Conservation (phyloP, 2,329 filamentous ascomycete genomes). For the Talaromyces sp. region DNA sequence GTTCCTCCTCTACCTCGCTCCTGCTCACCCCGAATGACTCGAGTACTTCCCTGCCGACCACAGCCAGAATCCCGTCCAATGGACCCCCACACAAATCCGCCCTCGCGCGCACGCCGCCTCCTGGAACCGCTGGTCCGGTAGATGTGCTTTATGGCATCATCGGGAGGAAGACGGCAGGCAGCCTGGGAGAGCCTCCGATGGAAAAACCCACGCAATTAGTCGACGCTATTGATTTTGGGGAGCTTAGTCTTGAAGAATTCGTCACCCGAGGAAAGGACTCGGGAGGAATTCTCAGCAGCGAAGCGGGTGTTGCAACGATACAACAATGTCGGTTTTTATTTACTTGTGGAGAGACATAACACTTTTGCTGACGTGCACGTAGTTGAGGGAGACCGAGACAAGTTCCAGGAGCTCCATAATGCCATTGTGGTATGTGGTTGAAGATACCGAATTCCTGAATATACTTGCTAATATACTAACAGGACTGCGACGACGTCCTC, state of each 20-base stretch:
- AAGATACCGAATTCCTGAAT: background rate
- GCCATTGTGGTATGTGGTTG: conserved; percentile 59
- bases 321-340: conserved; percentile 62
- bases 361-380: conserved; percentile 14
- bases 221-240: conserved; percentile 72
- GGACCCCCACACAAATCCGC: conserved; percentile 63
- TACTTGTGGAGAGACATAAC: background rate
- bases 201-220: conserved; percentile 47
- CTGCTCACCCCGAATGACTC: conserved; percentile 69
- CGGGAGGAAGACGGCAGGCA: conserved; percentile 32
- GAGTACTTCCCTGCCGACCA: conserved; percentile 66
- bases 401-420: conserved; percentile 83
- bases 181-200: conserved; percentile 7
- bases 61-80: conserved; percentile 57
- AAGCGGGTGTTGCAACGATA: conserved; percentile 54
- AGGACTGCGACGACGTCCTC: conserved; percentile 86
- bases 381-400: conserved; percentile 76
- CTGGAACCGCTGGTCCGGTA: conserved; percentile 63
- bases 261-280: conserved; percentile 37
- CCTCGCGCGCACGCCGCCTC: conserved; percentile 44
- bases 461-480: conserved; percentile 11
- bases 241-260: conserved; percentile 70
- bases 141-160: conserved; percentile 63
- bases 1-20: conserved; percentile 75
- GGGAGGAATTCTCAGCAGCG: conserved; percentile 21